Percentiles rank a stretch among this genome's conserved stretches.
These are phyloP conservation scores for Salvia rosmarinus DNA, from an alignment of 257 asterid genomes.

Conservation along the genomic window DNA sequence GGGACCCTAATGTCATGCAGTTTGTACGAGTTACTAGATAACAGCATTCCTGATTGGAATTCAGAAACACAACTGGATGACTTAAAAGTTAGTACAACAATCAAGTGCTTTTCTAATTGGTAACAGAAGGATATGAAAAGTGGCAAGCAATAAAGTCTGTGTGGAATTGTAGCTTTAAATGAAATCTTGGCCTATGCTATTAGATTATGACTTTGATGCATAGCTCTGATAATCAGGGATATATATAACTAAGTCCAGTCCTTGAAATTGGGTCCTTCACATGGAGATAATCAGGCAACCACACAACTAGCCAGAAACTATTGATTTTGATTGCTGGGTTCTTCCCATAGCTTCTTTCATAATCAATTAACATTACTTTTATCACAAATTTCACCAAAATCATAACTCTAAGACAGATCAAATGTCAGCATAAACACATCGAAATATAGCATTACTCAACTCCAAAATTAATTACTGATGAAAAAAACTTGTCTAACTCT, in stretches of 20 bases:
- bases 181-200: neutral
- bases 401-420: neutral
- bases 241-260: neutral
- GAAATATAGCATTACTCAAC: conserved; percentile 22
- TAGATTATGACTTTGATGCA: conserved; percentile 7
- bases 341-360: conserved; percentile 17
- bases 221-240: neutral
- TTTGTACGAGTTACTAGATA: conserved; percentile 1
- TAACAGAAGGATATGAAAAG: neutral
- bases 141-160: neutral
- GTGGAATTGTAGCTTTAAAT: neutral
- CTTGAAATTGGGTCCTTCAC: conserved; percentile 11
- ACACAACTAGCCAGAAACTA: conserved; percentile 7
- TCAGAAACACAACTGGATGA: neutral
- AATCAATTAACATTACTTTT: conserved; percentile 5
- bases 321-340: conserved; percentile 5
- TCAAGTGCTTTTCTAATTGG: neutral
- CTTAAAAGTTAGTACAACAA: neutral
- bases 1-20: conserved; percentile 6
- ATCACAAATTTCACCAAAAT: conserved; percentile 9
- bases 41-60: neutral
- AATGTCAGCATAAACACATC: neutral
- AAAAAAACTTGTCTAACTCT: neutral
- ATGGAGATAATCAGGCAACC: conserved; percentile 10
- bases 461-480: neutral